Evolutionary conservation across 345 rosid species (phyloP).

Genomic region (Murraya koenigii): DNA sequence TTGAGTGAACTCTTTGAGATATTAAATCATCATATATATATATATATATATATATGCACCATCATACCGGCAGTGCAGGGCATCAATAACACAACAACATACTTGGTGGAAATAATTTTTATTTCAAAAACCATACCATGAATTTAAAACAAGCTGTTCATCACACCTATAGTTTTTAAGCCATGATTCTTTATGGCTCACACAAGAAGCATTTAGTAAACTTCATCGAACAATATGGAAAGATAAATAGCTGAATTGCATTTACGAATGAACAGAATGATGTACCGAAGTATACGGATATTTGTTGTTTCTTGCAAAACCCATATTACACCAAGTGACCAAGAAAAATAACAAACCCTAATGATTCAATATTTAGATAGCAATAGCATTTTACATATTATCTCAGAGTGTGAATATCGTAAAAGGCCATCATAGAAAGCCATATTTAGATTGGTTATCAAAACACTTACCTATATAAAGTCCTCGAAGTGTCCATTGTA

Average conservation of each 20-base stretch:
- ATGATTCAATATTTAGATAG: constrained; percentile 12
- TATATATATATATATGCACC: constrained; percentile 54
- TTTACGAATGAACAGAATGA: constrained; percentile 64
- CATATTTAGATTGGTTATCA: constrained; percentile 7
- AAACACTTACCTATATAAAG: constrained; percentile 60
- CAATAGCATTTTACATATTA: too few relatives aligned
- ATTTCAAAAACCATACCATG: constrained; percentile 38
- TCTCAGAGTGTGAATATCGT: background rate
- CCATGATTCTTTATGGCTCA: constrained; percentile 5
- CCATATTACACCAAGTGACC: constrained; percentile 63
- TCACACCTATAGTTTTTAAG: constrained; percentile 47
- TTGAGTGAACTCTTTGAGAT: constrained; percentile 67
- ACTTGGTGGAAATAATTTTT: constrained; percentile 1
- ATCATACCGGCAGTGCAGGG: background rate
- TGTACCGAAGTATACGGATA: constrained; percentile 46
- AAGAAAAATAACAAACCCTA: constrained; percentile 60
- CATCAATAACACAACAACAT: background rate
- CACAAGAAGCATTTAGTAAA: background rate
- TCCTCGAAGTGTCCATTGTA: constrained; percentile 75
- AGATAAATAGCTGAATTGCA: constrained; percentile 6
- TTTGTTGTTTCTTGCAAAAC: constrained; percentile 58
- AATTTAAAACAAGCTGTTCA: constrained; percentile 75
- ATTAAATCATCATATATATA: constrained; percentile 69
- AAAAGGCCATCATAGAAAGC: background rate
- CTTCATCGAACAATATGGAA: background rate